Base-by-base conservation (phyloP, 2,329 filamentous ascomycete genomes). In the Septoria petroselini region DNA sequence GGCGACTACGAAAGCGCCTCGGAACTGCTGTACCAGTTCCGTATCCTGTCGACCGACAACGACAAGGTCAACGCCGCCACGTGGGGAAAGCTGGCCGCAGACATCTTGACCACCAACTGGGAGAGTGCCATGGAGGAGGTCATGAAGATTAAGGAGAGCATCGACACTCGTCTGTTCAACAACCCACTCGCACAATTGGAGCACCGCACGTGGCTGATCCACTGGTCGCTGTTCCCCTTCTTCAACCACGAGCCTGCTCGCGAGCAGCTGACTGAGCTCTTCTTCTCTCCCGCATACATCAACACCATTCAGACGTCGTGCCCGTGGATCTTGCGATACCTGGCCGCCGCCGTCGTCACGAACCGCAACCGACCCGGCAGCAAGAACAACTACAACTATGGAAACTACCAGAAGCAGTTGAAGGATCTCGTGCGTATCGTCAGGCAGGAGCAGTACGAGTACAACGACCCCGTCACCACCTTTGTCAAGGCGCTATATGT, bases 261-360 rank as follows among this genome's bases (percentile, higher is more conserved):
- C 66, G 93, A 98, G 68, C 82, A 83, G 62, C 81, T 98, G 64
- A 88, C 93, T 67, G 93, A 98, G 64, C 84, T 97, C 70, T 93
- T 96, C 80, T 97, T 98, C 82, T 94, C 87, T 58, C 87, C 91
- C 58, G 82, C 89, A 64, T 98, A 89, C 80, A 98, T 98, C 83
- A 98, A 97, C 82, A 97, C 91, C 64, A 96, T 98, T 71, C 93
- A 98, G 80, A 96, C 93, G 52, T 86, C 84, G 65, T 96, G 90
- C 78, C 91, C 93, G 5, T 98, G 93, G 93, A 84, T 95, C 58
- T 80, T 98, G 65, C 85, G 93, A 62, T 98, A 98, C 74, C 81
- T 98, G 52, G 84, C 90, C 53, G 91, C 90, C 41, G 88, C 91
- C 60, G 91, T 98, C 65, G 95, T 98, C 71, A 95, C 91, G 56